Base-by-base conservation (phyloP, 441 rosid genomes). In the Croton setiger region DNA sequence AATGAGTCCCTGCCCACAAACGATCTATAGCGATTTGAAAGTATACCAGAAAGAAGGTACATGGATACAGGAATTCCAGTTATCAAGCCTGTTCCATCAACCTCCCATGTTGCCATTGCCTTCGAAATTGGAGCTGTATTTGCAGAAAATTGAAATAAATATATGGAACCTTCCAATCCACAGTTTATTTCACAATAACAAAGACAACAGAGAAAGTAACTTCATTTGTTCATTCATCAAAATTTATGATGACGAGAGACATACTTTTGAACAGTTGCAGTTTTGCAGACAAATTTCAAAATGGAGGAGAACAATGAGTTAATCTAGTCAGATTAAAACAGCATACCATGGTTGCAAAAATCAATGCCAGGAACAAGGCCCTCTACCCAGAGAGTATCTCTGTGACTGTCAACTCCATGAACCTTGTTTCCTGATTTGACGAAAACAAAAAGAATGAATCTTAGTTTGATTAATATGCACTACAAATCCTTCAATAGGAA, bases 361-460 rank as follows among this genome's bases (percentile, higher is more conserved):
- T 94, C 98, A 81, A 94, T 94, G 75, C 93, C 96, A 52, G 97
- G 98, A 71, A 94, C 91, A 83, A 94, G 95, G 75, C 98, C 97
- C 83, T 94, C 98, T 52, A 94, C 96, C 95, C 95, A 94, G 67
- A 91, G 74, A 63, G 88, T 87, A 70, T 88, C 96, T 72, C 70
- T 80, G 45, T 71, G 70, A 54, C 37, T 43, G 66, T 76, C 75
- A 55, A 53, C 67, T 39, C n/a, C 74, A 17, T 64, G 73, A 64
- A 43, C 65, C 48, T 76, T 75, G 56, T 48, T 68, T 66, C 72
- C 94, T 85, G 76, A 71, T 33, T 74, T 43, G 57, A 77, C 52
- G 1, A 39, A 6, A 39, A 39, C 7, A 39, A 27, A 64, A 72
- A 44, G 7, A 7, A 31, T 17, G 5, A 35, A 63, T 36, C n/a